Evolutionary conservation across 2,329 filamentous ascomycete species (phyloP).

Genomic region (Colletotrichum shisoi): DNA sequence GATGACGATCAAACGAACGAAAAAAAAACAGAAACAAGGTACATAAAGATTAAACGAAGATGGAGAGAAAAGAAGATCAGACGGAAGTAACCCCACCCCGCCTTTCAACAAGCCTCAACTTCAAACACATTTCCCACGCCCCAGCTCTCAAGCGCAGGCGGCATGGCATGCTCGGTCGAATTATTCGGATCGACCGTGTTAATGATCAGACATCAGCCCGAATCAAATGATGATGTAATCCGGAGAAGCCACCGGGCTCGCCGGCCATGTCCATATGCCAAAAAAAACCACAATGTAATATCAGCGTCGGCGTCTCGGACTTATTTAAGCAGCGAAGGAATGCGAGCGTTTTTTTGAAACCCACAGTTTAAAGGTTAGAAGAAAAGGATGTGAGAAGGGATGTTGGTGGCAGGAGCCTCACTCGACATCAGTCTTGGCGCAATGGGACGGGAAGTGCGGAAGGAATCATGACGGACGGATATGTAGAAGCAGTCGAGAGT

Average conservation of each 20-base stretch:
- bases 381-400: neutral
- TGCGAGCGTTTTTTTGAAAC: conserved; percentile 1
- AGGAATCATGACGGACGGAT: conserved; percentile 32
- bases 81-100: neutral
- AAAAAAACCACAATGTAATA: conserved; percentile 30
- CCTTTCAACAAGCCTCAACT: conserved; percentile 9
- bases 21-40: conserved; percentile 20
- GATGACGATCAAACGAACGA: conserved; percentile 19
- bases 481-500: conserved; percentile 23
- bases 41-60: conserved; percentile 9
- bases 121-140: conserved; percentile 14
- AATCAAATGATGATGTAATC: conserved; percentile 22
- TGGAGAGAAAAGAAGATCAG: neutral
- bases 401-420: conserved; percentile 11
- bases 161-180: conserved; percentile 22
- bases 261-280: conserved; percentile 21
- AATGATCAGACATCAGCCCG: conserved; percentile 4
- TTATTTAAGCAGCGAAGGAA: conserved; percentile 30
- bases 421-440: neutral
- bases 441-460: conserved; percentile 26
- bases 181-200: conserved; percentile 1
- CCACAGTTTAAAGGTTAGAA: conserved; percentile 22
- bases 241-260: conserved; percentile 23
- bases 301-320: conserved; percentile 40
- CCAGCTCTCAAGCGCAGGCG: neutral